Evolutionary conservation across 306 rosid species (phyloP).

Genomic region (Styphnolobium japonicum): DNA sequence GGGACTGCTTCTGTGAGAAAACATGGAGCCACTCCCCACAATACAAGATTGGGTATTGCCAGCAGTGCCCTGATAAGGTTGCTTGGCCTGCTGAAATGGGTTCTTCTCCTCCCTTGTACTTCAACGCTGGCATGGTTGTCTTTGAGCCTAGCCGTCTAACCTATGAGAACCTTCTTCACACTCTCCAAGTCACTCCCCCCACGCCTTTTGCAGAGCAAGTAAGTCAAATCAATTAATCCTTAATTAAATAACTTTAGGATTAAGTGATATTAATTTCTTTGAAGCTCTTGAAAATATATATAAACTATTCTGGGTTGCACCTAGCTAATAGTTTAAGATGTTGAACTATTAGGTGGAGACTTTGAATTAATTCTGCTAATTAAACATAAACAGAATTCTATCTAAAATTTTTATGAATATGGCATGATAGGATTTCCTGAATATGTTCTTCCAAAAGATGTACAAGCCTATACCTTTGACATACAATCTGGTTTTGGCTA

Average conservation of each 20-base stretch:
- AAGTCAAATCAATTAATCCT: too few species aligned
- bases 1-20: constrained; percentile 71
- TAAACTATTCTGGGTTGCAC: too few species aligned
- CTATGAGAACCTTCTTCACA: constrained; percentile 43
- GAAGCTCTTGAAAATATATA: too few species aligned
- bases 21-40: constrained; percentile 60
- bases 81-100: constrained; percentile 54
- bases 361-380: neutral
- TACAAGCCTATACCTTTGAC: constrained; percentile 56
- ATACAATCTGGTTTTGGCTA: constrained; percentile 62
- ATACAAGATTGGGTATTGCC: constrained; percentile 57
- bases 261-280: too few species aligned
- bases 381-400: neutral
- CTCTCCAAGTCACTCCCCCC: constrained; percentile 44
- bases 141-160: constrained; percentile 49
- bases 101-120: constrained; percentile 52
- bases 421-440: constrained; percentile 54
- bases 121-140: constrained; percentile 74
- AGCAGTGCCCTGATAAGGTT: constrained; percentile 59
- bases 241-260: too few species aligned
- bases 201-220: constrained; percentile 68
- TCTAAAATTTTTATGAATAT: neutral
- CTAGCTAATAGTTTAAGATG: too few species aligned
- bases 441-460: constrained; percentile 53
- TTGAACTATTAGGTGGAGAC: too few species aligned